phyloP scores from a whole-genome alignment of 805 yeast species.

The Barnettozyma sucrosica region DNA sequence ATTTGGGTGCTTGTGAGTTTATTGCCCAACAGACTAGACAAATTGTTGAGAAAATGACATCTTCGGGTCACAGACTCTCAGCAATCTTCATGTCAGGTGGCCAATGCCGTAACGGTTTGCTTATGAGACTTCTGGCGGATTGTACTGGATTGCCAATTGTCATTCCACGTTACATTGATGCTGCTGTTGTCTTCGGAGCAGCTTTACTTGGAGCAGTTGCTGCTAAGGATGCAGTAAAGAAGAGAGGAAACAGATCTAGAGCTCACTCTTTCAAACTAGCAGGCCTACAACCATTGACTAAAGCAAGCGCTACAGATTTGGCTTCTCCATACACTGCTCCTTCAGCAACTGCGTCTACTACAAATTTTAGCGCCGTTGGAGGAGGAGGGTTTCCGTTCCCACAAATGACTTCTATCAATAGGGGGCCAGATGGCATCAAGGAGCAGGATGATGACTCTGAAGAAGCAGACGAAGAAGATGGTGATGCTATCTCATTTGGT shows the following conservation, averaged over 20 bases:
- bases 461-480: constrained; percentile 42
- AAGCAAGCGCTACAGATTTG: constrained; percentile 18
- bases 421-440: constrained; percentile 4
- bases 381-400: constrained; percentile 45
- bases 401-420: constrained; percentile 30
- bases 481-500: constrained; percentile 53
- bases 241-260: constrained; percentile 13
- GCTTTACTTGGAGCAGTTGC: constrained; percentile 95
- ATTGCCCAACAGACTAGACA: constrained; percentile 97
- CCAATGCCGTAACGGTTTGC: constrained; percentile 86
- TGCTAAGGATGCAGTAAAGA: constrained; percentile 51
- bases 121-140: constrained; percentile 87
- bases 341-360: constrained; percentile 64
- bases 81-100: constrained; percentile 93
- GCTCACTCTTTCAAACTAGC: constrained; percentile 24
- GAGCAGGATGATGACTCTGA: constrained; percentile 32
- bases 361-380: constrained; percentile 38
- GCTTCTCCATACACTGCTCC: constrained; percentile 79
- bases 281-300: constrained; percentile 22
- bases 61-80: constrained; percentile 69
- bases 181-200: constrained; percentile 95
- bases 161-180: constrained; percentile 91
- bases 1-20: constrained; percentile 93
- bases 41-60: constrained; percentile 79
- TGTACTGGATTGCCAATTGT: constrained; percentile 89